Base-by-base conservation (phyloP, 306 rosid genomes). In the Inga leiocalycina region DNA sequence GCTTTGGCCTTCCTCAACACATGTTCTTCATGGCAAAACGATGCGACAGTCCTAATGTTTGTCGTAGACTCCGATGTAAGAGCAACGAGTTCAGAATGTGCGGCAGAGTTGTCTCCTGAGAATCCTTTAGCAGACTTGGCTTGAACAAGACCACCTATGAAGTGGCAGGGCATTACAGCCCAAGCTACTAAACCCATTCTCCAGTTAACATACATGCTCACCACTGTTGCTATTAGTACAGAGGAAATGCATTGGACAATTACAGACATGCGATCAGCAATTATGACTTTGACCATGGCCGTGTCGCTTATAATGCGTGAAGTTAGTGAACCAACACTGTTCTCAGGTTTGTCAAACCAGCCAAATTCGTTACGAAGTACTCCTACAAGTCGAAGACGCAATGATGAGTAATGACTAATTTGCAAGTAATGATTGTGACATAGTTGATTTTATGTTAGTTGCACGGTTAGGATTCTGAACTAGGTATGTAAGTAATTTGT, bases 131-230 rank as follows among this genome's bases (percentile, higher is more conserved):
- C 97, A 67, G 97, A 92, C 86, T 89, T 95, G 77, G 94, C 97
- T 87, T 95, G 98, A 76, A 95, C 87, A 70, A 95, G 88, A 76
- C 98, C 97, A 32, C 97, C 98, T 81, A 95, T 95, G 90, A 95
- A 92, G 88, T 95, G 98, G 89, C 97, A 95, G 62, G 98, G 98
- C 97, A 93, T 95, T 45, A 95, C 98, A 34, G 97, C 97, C 97
- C 98, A 95, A 68, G 98, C 91, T 76, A 95, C 97, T 85, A 95
- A 85, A 32, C 80, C 85, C 98, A 95, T 93, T 91, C 98, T 91
- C 98, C 97, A 95, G 88, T 88, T 85, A 54, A 89, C 95, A 14
- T 0, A 0, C 94, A 93, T 89, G 86, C 98, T 95, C 62, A 93
- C 97, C 39, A 73, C 45, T 51, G 98, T 93, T 88, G 98, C 98